Evolutionary conservation across 805 yeast species (phyloP).

Genomic region (Nakazawaea peltata): DNA sequence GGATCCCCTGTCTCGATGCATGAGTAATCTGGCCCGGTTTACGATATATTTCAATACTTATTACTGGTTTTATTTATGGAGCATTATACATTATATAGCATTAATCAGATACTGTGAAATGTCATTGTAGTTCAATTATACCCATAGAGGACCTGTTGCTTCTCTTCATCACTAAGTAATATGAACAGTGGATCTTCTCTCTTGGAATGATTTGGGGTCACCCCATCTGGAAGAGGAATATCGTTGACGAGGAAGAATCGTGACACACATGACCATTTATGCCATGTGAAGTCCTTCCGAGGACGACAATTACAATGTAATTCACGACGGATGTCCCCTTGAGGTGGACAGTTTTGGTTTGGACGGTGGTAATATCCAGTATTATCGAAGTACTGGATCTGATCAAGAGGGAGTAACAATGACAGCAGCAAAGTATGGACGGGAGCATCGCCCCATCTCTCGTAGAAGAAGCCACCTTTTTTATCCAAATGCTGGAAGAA

Average conservation of each 20-base stretch:
- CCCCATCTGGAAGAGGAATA: conserved; percentile 13
- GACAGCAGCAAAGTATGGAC: conserved; percentile 61
- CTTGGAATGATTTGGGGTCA: conserved; percentile 9
- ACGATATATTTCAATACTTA: no score
- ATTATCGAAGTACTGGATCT: conserved; percentile 53
- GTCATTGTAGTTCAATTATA: no score
- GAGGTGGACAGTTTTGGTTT: conserved; percentile 50
- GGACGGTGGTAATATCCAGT: conserved; percentile 52
- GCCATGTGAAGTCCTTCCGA: conserved; percentile 40
- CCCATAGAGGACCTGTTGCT: not conserved
- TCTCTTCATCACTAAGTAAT: not conserved
- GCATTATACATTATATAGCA: no score
- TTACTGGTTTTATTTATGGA: no score
- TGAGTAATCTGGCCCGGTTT: no score
- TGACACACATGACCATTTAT: conserved; percentile 42
- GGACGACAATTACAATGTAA: conserved; percentile 45
- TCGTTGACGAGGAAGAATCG: conserved; percentile 24
- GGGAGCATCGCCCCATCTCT: conserved; percentile 79
- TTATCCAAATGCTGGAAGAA: conserved; percentile 51
- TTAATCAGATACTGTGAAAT: no score
- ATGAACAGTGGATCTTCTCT: not conserved
- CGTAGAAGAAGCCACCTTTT: conserved; percentile 64
- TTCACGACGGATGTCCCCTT: conserved; percentile 30
- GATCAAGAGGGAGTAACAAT: conserved; percentile 38
- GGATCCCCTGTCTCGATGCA: no score